These are phyloP conservation scores for Aureobasidium sp. DNA, from an alignment of 2,329 filamentous ascomycete genomes.

Conservation along the genomic window DNA sequence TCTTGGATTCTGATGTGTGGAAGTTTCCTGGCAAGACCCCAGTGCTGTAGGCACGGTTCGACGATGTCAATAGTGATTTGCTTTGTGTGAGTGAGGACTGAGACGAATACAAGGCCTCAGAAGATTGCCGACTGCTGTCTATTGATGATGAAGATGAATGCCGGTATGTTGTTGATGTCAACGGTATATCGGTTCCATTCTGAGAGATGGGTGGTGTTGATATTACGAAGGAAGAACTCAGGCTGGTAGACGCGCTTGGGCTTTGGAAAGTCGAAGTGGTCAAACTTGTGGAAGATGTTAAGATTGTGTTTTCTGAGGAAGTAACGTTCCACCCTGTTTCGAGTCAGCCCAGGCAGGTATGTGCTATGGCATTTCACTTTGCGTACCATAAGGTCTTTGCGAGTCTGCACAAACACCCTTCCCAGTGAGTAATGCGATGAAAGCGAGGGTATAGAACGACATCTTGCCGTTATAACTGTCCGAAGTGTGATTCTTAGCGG, in stretches of 20 bases:
- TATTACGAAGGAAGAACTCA: neutral
- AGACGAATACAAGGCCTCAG: neutral
- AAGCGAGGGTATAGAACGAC: constrained; percentile 1
- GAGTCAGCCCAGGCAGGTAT: neutral
- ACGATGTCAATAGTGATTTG: neutral
- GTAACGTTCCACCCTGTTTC: neutral
- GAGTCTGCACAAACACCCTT: neutral
- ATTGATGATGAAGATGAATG: neutral
- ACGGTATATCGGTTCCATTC: neutral
- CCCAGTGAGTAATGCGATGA: neutral
- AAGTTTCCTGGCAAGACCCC: neutral
- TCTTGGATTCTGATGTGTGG: neutral
- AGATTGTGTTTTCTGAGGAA: neutral
- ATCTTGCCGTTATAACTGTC: neutral
- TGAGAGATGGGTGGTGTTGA: neutral
- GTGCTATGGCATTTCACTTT: neutral
- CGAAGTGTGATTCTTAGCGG: neutral
- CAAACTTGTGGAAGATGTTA: neutral
- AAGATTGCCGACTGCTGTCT: neutral
- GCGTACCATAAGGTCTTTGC: neutral
- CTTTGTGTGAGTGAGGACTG: neutral
- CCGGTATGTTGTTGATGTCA: neutral
- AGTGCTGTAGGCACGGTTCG: neutral
- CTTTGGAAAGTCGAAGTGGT: neutral
- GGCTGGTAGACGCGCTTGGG: neutral